Conservation (phyloP, 257 asterid species). For the Nicotiana otophora region DNA sequence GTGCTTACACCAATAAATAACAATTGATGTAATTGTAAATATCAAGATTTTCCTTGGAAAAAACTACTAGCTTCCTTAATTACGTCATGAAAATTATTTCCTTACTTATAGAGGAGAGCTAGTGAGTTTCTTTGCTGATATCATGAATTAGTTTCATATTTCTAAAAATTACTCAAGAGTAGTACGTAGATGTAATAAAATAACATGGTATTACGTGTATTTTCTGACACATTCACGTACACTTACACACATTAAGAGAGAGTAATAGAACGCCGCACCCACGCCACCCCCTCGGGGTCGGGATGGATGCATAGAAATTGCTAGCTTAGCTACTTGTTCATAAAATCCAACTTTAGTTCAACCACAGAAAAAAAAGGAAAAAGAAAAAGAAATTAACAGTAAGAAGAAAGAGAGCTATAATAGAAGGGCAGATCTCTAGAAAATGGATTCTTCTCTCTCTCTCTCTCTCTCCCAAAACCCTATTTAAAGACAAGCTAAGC, state of each 20-base stretch:
- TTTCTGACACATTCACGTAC: slow-evolving; percentile 6
- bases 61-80: background rate
- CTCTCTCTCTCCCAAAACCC: background rate
- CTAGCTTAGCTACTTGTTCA: too few relatives aligned
- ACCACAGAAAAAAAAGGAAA: background rate
- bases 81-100: background rate
- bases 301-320: too few relatives aligned
- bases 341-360: too few relatives aligned
- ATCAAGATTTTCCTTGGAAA: background rate
- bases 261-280: too few relatives aligned
- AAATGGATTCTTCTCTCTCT: background rate
- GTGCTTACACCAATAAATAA: too few relatives aligned
- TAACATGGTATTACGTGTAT: slow-evolving; percentile 10
- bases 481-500: slow-evolving; percentile 5
- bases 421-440: background rate
- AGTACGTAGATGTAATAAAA: background rate
- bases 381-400: background rate
- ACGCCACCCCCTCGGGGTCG: too few relatives aligned
- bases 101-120: background rate
- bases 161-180: background rate
- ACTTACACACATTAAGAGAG: background rate
- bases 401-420: background rate
- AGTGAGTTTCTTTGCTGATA: background rate
- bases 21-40: too few relatives aligned
- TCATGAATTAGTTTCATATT: background rate